phyloP scores from a whole-genome alignment of 371 early-diverging fungal species.

The Mortierella sp. region DNA sequence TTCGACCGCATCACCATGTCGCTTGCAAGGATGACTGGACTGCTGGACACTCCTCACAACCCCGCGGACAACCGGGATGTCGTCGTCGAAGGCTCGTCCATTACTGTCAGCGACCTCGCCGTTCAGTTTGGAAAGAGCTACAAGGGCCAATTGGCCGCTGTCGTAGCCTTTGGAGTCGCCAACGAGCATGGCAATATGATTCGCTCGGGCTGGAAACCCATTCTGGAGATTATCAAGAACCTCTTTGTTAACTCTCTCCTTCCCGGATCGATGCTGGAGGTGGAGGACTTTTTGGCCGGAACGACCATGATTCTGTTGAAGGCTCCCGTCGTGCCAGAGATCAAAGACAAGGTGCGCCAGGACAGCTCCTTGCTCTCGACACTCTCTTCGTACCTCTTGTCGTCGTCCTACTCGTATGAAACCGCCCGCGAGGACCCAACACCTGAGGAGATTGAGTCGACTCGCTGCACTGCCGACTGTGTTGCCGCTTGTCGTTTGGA shows the following conservation, averaged over 20 bases:
- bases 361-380: slow-evolving; percentile 85
- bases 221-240: slow-evolving; percentile 81
- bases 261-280: slow-evolving; percentile 74
- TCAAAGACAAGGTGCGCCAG: slow-evolving; percentile 64
- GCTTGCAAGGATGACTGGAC: slow-evolving; percentile 81
- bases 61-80: slow-evolving; percentile 72
- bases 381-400: slow-evolving; percentile 81
- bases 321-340: slow-evolving; percentile 60
- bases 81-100: slow-evolving; percentile 71
- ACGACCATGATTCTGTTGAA: slow-evolving; percentile 80
- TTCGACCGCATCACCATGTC: slow-evolving; percentile 85
- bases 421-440: slow-evolving; percentile 74
- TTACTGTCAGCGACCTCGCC: slow-evolving; percentile 77
- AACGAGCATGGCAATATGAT: slow-evolving; percentile 80
- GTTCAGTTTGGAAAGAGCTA: slow-evolving; percentile 92
- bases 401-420: slow-evolving; percentile 72
- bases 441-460: slow-evolving; percentile 80
- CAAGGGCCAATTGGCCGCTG: slow-evolving; percentile 90
- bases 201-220: slow-evolving; percentile 79
- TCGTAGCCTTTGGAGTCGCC: slow-evolving; percentile 85
- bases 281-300: slow-evolving; percentile 83
- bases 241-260: slow-evolving; percentile 82
- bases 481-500: slow-evolving; percentile 80
- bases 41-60: slow-evolving; percentile 69
- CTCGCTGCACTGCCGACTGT: slow-evolving; percentile 79